Evolutionary conservation across 164 flowering plant genomes (phyloP), one percentile per base, ranked within the genome.

Genomic region (Magnolia changhungtana): DNA sequence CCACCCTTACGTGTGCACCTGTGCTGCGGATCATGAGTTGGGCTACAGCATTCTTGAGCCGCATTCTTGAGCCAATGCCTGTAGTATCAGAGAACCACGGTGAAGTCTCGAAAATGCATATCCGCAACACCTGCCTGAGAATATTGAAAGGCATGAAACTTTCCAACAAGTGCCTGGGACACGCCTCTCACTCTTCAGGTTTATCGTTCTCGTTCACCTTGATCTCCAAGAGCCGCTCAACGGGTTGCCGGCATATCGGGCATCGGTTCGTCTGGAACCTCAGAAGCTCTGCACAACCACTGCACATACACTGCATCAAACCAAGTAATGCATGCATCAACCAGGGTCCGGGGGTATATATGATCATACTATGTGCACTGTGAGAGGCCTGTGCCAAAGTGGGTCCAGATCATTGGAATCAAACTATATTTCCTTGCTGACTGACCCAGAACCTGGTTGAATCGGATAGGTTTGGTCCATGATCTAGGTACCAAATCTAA

Each of bases 191-290:
- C 11, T 88, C 92, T 1, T 86, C 90, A 29, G 87, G 71, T n/a
- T 72, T 87, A 83, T 83, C 86, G 82, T 75, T 88, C 74, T 37
- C 45, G 45, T 55, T 55, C 61, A 94, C 91, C 81, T 86, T 94
- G 69, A 96, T 96, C 86, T 94, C 98, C 87, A 94, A 73, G 50
- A 94, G 93, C 81, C 94, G 84, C 75, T 94, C 97, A 58, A 96
- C 93, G 37, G 90, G 94, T 75, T 96, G 97, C 72, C 98, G 81
- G 86, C 99, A 96, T 31, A 96, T 96, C 7, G 99, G 99, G 83
- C 98, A 96, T 23, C 96, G 82, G 80, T 87, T 89, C 23, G 99
- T 90, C 82, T 94, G 99, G 75, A 87, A 88, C 83, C 93, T 87
- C 84, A 96, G 78, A 59, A 91, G 91, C 82, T 91, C 90, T 1